Percentiles rank a stretch among this genome's conserved stretches.
phyloP scores from a whole-genome alignment of 2,329 filamentous ascomycete genomes.

The Diaporthe citri region DNA sequence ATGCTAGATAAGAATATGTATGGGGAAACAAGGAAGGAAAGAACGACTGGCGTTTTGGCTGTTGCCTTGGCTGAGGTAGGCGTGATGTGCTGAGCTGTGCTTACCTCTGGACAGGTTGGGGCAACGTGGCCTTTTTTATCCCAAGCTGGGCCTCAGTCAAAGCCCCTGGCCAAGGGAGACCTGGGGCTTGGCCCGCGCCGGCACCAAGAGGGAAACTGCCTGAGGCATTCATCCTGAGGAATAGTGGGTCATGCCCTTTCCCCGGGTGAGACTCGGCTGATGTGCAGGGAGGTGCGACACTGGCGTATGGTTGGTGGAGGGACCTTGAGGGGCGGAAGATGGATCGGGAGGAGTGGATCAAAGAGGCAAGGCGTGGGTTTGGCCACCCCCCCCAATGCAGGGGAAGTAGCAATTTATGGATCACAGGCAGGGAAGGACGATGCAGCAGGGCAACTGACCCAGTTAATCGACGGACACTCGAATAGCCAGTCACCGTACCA shows the following conservation, averaged over 20 bases:
- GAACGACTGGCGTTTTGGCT: conserved; percentile 16
- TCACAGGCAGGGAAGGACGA: conserved; percentile 24
- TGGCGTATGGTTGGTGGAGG: conserved; percentile 32
- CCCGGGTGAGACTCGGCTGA: conserved; percentile 37
- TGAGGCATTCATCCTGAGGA: conserved; percentile 8
- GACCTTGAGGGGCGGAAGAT: conserved; percentile 21
- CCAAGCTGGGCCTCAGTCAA: conserved; percentile 28
- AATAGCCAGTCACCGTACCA: not conserved
- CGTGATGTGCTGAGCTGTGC: conserved; percentile 6
- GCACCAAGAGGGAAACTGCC: not conserved
- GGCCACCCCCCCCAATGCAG: conserved; percentile 32
- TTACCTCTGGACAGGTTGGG: conserved; percentile 29
- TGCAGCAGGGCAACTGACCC: not conserved
- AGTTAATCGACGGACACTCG: not conserved
- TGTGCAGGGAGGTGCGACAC: conserved; percentile 35
- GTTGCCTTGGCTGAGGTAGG: conserved; percentile 22
- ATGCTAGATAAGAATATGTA: conserved; percentile 18
- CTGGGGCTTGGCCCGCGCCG: not conserved
- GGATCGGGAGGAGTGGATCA: conserved; percentile 31
- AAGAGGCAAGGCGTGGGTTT: conserved; percentile 26
- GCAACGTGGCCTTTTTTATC: conserved; percentile 40
- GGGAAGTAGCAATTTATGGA: conserved; percentile 32
- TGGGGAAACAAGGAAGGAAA: conserved; percentile 5
- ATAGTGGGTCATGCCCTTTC: conserved; percentile 2
- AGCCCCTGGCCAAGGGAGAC: conserved; percentile 24